A percentile compares a stretch with the other conserved stretches of the same genome.
These are phyloP conservation scores for Polyplosphaeria fusca DNA, from an alignment of 495 filamentous ascomycete species.

Conservation along the genomic window DNA sequence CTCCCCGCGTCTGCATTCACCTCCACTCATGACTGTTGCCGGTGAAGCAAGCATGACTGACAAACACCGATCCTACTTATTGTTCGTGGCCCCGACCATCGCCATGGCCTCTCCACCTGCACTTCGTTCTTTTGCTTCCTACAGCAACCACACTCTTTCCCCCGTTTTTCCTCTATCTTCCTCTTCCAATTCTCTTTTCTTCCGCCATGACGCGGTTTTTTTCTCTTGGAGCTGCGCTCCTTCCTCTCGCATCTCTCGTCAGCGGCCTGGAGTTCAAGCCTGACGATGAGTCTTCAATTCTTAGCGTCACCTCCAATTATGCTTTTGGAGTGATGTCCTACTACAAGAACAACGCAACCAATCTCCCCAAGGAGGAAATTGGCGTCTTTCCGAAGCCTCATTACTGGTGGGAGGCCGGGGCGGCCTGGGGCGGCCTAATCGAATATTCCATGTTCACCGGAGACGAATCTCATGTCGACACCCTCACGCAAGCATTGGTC, in stretches of 20 bases:
- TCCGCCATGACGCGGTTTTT: slow-evolving; percentile 20
- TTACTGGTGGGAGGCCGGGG: slow-evolving; percentile 45
- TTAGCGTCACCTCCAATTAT: slow-evolving; percentile 48
- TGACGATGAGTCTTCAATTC: slow-evolving; percentile 48
- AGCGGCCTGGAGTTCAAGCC: slow-evolving; percentile 44
- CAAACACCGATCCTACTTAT: background rate
- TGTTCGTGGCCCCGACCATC: background rate
- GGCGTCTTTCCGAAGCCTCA: slow-evolving; percentile 40
- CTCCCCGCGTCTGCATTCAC: too few species aligned
- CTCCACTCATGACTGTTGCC: too few species aligned
- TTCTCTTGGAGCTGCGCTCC: slow-evolving; percentile 24
- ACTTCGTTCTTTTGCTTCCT: slow-evolving; percentile 21
- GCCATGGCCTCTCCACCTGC: slow-evolving; percentile 4
- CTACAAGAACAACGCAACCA: slow-evolving; percentile 31
- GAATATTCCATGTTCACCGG: slow-evolving; percentile 36
- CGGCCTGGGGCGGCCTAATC: slow-evolving; percentile 34
- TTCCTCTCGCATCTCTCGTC: slow-evolving; percentile 18
- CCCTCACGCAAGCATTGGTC: slow-evolving; percentile 37
- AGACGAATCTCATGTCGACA: slow-evolving; percentile 38
- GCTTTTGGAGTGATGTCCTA: slow-evolving; percentile 51
- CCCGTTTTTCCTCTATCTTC: background rate
- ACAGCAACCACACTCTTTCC: slow-evolving; percentile 25
- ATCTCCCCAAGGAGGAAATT: slow-evolving; percentile 8
- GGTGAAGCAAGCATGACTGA: too few species aligned
- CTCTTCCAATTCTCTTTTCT: slow-evolving; percentile 10